A percentile compares a stretch with the other conserved stretches of the same genome.
Evolutionary conservation across 1,284 basidiomycete species (phyloP).

Genomic region (Ganoderma multipileum): DNA sequence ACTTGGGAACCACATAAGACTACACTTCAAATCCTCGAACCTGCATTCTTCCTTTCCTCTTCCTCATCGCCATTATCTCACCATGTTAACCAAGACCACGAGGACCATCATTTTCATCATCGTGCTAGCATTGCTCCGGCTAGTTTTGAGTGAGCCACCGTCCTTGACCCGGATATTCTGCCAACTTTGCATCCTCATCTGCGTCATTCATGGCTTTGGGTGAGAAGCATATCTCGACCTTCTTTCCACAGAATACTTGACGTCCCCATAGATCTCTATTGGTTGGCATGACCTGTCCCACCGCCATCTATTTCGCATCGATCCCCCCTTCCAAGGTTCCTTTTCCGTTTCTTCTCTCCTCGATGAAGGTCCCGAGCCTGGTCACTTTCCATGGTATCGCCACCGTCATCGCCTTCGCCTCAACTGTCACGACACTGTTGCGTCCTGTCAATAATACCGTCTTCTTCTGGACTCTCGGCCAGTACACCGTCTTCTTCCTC

Average conservation of each 20-base stretch:
- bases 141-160: not conserved
- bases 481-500: not conserved
- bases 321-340: not conserved
- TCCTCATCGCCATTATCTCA: not conserved
- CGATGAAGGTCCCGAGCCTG: not conserved
- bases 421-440: not conserved
- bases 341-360: not conserved
- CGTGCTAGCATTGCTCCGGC: not conserved
- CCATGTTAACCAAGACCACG: not conserved
- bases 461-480: not conserved
- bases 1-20: not conserved
- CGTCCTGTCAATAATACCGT: not conserved
- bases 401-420: not conserved
- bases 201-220: not conserved
- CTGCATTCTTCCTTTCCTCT: not conserved
- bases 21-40: not conserved
- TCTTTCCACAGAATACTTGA: not conserved
- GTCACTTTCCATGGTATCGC: not conserved
- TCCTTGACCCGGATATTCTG: not conserved
- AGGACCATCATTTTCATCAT: not conserved
- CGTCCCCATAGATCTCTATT: not conserved
- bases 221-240: not conserved
- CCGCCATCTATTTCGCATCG: not conserved
- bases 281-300: not conserved
- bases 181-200: not conserved